Evolutionary conservation across 2,329 filamentous ascomycete species (phyloP).

Genomic region (Ceratocystis diversiconidia): DNA sequence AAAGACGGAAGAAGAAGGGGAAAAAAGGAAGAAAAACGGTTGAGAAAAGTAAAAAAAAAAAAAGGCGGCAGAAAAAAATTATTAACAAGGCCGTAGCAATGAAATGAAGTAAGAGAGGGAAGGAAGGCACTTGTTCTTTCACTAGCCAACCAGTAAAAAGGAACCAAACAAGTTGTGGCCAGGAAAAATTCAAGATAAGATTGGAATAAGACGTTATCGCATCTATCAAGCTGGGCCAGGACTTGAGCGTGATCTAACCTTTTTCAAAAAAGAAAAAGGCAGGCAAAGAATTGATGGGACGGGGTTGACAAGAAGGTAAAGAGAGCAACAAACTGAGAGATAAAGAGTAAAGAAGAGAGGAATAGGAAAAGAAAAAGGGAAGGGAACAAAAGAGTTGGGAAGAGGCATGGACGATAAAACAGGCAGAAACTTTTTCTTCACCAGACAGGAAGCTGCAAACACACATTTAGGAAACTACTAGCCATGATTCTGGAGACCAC

Average conservation of each 20-base stretch:
- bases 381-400: background rate
- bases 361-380: background rate
- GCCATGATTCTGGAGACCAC: background rate
- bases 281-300: background rate
- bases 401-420: background rate
- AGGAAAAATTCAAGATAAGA: constrained; percentile 4
- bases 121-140: background rate
- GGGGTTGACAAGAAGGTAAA: background rate
- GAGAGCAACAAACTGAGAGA: background rate
- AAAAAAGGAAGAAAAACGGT: background rate
- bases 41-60: background rate
- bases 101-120: background rate
- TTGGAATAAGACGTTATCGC: constrained; percentile 4
- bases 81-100: constrained; percentile 8
- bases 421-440: constrained; percentile 9
- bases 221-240: background rate
- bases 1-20: background rate
- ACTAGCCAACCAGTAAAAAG: constrained; percentile 8
- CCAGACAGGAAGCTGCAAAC: background rate
- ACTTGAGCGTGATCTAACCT: constrained; percentile 1
- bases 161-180: constrained; percentile 1
- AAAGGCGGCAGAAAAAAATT: constrained; percentile 9
- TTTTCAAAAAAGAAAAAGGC: constrained; percentile 3
- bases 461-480: background rate
- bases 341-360: constrained; percentile 8